These are phyloP conservation scores for Fusarium pseudonygamai DNA, from an alignment of 2,329 filamentous ascomycete species.

Conservation along the genomic window DNA sequence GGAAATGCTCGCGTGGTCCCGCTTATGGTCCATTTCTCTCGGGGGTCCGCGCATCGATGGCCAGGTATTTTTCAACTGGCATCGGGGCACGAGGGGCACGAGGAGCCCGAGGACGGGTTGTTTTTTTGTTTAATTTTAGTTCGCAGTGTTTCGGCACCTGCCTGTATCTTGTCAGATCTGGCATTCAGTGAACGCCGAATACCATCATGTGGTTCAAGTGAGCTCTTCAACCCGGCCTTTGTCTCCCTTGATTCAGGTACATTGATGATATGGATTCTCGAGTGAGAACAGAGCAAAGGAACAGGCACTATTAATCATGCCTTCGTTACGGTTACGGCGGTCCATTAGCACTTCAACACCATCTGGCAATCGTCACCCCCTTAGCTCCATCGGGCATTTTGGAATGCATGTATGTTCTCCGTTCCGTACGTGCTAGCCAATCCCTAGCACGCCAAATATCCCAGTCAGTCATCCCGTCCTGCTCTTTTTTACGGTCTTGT, in stretches of 20 bases:
- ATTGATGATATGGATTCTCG: not conserved
- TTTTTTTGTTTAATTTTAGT: not conserved
- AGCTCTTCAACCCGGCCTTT: not conserved
- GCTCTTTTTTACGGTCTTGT: not conserved
- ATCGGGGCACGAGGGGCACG: not conserved
- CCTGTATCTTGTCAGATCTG: not conserved
- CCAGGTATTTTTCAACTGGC: not conserved
- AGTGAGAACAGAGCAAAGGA: not conserved
- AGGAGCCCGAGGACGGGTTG: not conserved
- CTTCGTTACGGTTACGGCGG: not conserved
- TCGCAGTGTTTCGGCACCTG: not conserved
- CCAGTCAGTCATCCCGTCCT: not conserved
- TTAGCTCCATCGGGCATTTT: not conserved
- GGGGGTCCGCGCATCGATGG: not conserved
- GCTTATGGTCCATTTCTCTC: not conserved
- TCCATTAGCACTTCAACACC: not conserved
- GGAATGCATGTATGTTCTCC: not conserved
- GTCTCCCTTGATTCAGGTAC: not conserved
- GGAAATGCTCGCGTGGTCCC: conserved; percentile 43
- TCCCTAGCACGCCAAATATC: not conserved
- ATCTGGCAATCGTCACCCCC: not conserved
- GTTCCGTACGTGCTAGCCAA: not conserved
- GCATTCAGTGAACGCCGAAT: not conserved
- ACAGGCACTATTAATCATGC: not conserved
- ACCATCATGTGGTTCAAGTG: not conserved